Evolutionary conservation across 2,329 filamentous ascomycete genomes (phyloP).

Genomic region (Neofusicoccum laricinum): DNA sequence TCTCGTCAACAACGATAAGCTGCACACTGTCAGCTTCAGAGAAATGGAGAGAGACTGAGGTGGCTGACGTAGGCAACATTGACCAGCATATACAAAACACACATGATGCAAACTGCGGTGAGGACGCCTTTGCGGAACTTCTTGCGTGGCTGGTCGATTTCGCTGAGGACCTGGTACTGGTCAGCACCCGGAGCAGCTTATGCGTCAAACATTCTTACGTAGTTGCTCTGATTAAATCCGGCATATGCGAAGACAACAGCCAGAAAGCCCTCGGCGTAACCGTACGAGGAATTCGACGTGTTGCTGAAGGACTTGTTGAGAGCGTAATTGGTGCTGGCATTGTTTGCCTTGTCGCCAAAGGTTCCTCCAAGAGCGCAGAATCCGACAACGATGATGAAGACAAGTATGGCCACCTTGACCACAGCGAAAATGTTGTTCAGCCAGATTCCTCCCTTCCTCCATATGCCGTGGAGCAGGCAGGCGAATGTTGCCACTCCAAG

Average conservation of each 20-base stretch:
- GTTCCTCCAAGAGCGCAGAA: slow-evolving; percentile 22
- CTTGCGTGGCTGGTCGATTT: slow-evolving; percentile 20
- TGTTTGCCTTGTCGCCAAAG: slow-evolving; percentile 16
- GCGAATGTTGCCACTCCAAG: slow-evolving; percentile 43
- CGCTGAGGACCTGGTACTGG: slow-evolving; percentile 33
- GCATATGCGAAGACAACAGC: slow-evolving; percentile 42
- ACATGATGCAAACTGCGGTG: slow-evolving; percentile 20
- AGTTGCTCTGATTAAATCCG: slow-evolving; percentile 42
- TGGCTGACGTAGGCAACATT: slow-evolving; percentile 46
- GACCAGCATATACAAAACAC: slow-evolving; percentile 38
- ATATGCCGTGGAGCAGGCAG: slow-evolving; percentile 49
- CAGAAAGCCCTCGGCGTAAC: slow-evolving; percentile 42
- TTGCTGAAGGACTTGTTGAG: slow-evolving; percentile 23
- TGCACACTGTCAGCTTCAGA: slow-evolving; percentile 1
- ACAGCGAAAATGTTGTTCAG: slow-evolving; percentile 53
- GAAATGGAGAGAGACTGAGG: slow-evolving; percentile 21
- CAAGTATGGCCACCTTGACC: slow-evolving; percentile 49
- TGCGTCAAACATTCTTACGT: neutral
- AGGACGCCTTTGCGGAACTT: slow-evolving; percentile 19
- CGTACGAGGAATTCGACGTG: slow-evolving; percentile 20
- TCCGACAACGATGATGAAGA: slow-evolving; percentile 45
- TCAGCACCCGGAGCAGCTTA: neutral
- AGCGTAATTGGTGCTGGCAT: slow-evolving; percentile 28
- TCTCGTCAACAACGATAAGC: slow-evolving; percentile 29
- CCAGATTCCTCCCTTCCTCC: slow-evolving; percentile 49